Base-by-base conservation (phyloP, 2,329 filamentous ascomycete species). In the Zalaria obscura region DNA sequence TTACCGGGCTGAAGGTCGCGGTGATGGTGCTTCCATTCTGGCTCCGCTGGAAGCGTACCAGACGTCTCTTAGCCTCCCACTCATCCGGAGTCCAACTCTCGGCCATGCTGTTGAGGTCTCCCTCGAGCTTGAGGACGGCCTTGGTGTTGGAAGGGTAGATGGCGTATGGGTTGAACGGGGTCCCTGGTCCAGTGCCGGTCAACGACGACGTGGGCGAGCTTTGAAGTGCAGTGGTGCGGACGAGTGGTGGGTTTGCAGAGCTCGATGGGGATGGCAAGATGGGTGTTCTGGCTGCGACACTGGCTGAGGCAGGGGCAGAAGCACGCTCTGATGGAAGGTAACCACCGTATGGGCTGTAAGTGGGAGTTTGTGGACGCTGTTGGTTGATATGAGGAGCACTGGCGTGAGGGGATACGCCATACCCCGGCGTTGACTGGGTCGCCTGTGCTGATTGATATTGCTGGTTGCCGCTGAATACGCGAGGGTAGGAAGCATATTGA, bases 41-140 rank as follows among this genome's bases (percentile, higher is more conserved):
- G 45, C 75, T 76, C 53, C 91, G 80, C 52, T 74, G 80, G 66
- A 98, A 98, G 52, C 88, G 76, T 11, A 98, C 88, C 32, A 98
- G 79, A 31, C 91, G 76, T 37, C 91, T 73, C 53, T 83, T 82
- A 40, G 78, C 77, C 32, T 80, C 74, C 64, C 77, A 79, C 60
- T 98, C 91, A 47, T 93, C 86, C 27, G 72, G 64, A 1, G 76
- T 80, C 91, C 91, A 98, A 47, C 78, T 74, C 47, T 82, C 74
- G 0, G 78, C 78, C 89, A 96, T 95, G 5, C 70, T 67, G 40
- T 87, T 78, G 38, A 98, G 72, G 53, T 95, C 84, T 18, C 88
- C 88, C 41, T 82, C 75, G 45, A 96, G 81, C 55, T 91, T 86
- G 27, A 96, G 68, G 11, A 81, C 69, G 0, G 88, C 91, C 65